Conservation (phyloP, 495 filamentous ascomycete species). For the Articulospora tetracladia region DNA sequence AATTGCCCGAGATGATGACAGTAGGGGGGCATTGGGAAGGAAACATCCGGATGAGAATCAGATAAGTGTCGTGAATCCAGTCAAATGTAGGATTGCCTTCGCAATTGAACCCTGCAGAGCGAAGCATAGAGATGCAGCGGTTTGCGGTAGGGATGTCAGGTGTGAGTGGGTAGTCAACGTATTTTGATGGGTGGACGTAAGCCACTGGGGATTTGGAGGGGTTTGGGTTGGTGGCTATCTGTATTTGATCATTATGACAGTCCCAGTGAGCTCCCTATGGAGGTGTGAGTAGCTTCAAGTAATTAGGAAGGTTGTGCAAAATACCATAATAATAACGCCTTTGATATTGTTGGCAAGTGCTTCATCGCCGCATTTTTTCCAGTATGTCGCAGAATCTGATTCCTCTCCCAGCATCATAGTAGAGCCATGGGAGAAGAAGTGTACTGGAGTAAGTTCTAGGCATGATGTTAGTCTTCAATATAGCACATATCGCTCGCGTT, state of each 20-base stretch:
- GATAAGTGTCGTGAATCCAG: slow-evolving; percentile 64
- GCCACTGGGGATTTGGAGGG: slow-evolving; percentile 53
- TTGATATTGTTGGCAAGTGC: slow-evolving; percentile 51
- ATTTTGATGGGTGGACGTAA: slow-evolving; percentile 56
- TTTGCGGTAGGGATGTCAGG: slow-evolving; percentile 47
- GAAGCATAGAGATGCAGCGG: slow-evolving; percentile 41
- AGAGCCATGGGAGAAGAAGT: slow-evolving; percentile 66
- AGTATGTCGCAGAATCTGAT: slow-evolving; percentile 52
- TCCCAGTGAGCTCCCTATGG: slow-evolving; percentile 59
- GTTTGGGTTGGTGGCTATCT: slow-evolving; percentile 51
- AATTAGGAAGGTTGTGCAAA: background rate
- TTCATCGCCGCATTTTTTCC: slow-evolving; percentile 58
- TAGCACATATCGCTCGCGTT: too few relatives aligned
- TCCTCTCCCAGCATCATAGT: slow-evolving; percentile 66
- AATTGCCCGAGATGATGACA: slow-evolving; percentile 54
- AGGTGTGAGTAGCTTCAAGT: background rate
- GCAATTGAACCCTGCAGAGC: slow-evolving; percentile 45
- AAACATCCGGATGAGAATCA: slow-evolving; percentile 63
- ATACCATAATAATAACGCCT: slow-evolving; percentile 59
- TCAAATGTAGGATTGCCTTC: slow-evolving; percentile 46
- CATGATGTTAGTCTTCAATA: too few relatives aligned
- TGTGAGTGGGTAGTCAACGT: slow-evolving; percentile 49
- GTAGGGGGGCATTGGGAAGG: slow-evolving; percentile 51
- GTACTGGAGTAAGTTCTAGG: too few relatives aligned
- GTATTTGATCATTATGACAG: slow-evolving; percentile 39